Percentiles rank a stretch among this genome's conserved stretches.
phyloP scores from a whole-genome alignment of 306 rosid genomes.

The Senna siamea region DNA sequence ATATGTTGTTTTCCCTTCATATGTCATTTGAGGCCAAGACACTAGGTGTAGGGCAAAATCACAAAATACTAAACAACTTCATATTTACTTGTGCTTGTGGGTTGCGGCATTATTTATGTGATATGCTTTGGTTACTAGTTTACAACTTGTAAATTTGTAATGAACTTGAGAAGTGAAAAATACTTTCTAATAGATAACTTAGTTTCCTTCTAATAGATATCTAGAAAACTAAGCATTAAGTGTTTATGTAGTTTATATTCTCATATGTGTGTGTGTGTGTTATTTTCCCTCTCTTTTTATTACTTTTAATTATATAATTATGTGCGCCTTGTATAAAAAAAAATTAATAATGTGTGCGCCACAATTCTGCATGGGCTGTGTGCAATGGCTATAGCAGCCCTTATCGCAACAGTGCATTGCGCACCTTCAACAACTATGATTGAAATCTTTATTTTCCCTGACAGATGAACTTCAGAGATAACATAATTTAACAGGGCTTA shows the following conservation, averaged over 20 bases:
- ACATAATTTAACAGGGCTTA: not conserved
- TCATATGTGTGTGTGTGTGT: not conserved
- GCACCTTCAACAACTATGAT: not conserved
- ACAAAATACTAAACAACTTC: not conserved
- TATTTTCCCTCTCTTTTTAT: not conserved
- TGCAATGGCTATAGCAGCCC: not conserved
- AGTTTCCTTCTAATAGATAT: no score
- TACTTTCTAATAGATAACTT: no score
- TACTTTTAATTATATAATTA: no score
- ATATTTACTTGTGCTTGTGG: not conserved
- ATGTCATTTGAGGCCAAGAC: not conserved
- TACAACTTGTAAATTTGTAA: not conserved
- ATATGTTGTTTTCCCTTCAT: not conserved
- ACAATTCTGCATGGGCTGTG: no score
- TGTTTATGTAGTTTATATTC: no score
- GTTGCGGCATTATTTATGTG: not conserved
- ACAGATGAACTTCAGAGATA: not conserved
- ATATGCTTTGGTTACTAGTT: not conserved
- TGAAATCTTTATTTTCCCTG: not conserved
- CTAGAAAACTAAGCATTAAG: no score
- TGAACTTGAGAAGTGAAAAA: no score
- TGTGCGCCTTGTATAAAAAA: no score
- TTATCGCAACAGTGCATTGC: constrained; percentile 57
- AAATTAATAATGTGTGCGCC: no score
- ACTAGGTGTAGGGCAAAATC: not conserved